Base-by-base conservation (phyloP, 768 basidiomycete species). In the Phlebiopsis gigantea region DNA sequence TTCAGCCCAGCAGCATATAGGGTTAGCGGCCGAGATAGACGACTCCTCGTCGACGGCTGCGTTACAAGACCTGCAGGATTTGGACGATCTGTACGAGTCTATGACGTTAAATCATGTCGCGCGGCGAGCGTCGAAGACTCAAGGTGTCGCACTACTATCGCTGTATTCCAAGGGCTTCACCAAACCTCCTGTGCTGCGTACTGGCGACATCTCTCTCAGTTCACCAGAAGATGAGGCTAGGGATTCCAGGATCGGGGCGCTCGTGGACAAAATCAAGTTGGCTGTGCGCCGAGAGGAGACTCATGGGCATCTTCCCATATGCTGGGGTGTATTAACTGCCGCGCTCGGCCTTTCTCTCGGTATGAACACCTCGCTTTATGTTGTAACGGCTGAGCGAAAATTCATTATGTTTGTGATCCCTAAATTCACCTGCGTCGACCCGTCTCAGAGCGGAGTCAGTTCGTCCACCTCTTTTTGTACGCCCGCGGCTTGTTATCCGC, bases 391-490 rank as follows among this genome's bases (percentile, higher is more conserved):
- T 39, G 29, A 22, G n/a, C 50, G 8, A 9, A 51, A 51, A 41
- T 21, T 31, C 25, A 30, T 10, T 9, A 9, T 9, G n/a, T 19
- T 21, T 41, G 14, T 2, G 9, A 39, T n/a, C 31, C 34, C 3
- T 25, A 25, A 3, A 46, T 24, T 7, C 21, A 9, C n/a, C 8
- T 21, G 21, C 14, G 12, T 5, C 46, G 31, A 3, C 8, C 34
- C 17, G 12, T 3, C 30, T 24, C 61, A 98, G 94, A 87, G 61
- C 84, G 91, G 26, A 77, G 90, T 8, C 85, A 88, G 62, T 89
- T 90, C 66, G 83, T 99, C 14, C 88, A 94, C 65, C 83, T 98
- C 29, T 98, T 97, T 74, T 82, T 99, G 5, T 93, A 98, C 63
- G 90, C 91, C 3, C 82, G 97, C 14, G 83, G 92, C 53, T 73